phyloP scores from a whole-genome alignment of 2,329 filamentous ascomycete genomes.

The Ophiocordyceps robertsii region DNA sequence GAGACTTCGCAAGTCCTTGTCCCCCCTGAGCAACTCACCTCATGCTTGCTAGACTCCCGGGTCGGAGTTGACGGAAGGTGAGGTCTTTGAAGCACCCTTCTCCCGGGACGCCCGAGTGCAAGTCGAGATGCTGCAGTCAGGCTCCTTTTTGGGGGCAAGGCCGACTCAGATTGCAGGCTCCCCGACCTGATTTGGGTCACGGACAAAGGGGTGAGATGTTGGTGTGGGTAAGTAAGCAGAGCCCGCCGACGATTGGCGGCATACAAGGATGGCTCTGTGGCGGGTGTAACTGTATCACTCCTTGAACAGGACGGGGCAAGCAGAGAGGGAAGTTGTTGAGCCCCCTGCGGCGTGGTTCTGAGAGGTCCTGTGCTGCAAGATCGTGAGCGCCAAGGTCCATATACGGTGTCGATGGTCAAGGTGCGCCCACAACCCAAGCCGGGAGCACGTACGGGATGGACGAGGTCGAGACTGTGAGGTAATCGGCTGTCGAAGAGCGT shows the following conservation, averaged over 20 bases:
- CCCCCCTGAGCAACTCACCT: slow-evolving; percentile 13
- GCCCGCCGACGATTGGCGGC: slow-evolving; percentile 1
- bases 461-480: no score
- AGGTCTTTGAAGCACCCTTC: neutral
- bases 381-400: no score
- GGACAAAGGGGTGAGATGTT: neutral
- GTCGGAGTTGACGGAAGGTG: neutral
- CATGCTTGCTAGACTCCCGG: slow-evolving; percentile 15
- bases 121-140: neutral
- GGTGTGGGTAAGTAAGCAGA: slow-evolving; percentile 3
- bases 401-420: neutral
- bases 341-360: neutral
- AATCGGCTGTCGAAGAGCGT: no score
- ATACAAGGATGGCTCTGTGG: neutral
- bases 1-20: neutral
- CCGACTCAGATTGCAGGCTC: neutral
- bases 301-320: neutral
- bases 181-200: neutral
- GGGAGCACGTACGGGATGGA: no score
- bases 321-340: neutral
- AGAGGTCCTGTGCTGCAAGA: no score
- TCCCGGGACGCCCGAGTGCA: neutral
- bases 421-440: no score
- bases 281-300: slow-evolving; percentile 2
- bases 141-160: neutral